Evolutionary conservation across 2,329 filamentous ascomycete genomes (phyloP), one percentile per base, ranked within the genome.

Genomic region (Colletotrichum sp.): DNA sequence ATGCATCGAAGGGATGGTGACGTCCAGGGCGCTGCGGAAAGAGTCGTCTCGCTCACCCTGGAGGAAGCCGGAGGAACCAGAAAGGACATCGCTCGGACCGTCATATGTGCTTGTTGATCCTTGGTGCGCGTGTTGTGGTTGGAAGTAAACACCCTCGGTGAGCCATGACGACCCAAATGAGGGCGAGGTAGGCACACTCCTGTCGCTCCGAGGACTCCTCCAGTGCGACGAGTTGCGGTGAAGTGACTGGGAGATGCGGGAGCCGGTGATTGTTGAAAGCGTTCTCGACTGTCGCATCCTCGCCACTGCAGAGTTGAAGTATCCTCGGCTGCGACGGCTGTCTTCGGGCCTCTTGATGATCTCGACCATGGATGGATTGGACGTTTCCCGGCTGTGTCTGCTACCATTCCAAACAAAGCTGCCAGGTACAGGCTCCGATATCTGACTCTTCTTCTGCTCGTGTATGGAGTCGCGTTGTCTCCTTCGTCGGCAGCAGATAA

Each of bases 341-440:
- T 77, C 77, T 34, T 79, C 79, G 18, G 75, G 71, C 28, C 79
- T 75, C 34, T 80, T 78, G 32, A 75, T 72, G 9, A 78, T 55
- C 3, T 76, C 78, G 8, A 67, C 71, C 43, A 79, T 65, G 4
- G 79, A 78, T 2, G 77, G 66, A 3, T 69, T 72, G 15, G 77
- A 70, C 21, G 55, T 71, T 18, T 67, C 63, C 43, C 69, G 66
- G 63, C 74, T 72, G 8, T 79, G 64, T 9, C 74, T 57, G 18
- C 77, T 77, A 43, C 78, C 77, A 21, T 79, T 82, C 63, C 80
- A 78, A 15, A 80, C 79, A 55, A 83, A 82, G 8, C 76, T 80
- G 15, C 80, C 80, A 2, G 83, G 80, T 2, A 84, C 71, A 10
- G 83, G 82, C 6, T 81, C 80, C 3, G 82, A 82, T 15, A 84